Percentiles rank a stretch among this genome's conserved stretches.
phyloP scores from a whole-genome alignment of 1,284 basidiomycete species.

The Naganishia liquefaciens region DNA sequence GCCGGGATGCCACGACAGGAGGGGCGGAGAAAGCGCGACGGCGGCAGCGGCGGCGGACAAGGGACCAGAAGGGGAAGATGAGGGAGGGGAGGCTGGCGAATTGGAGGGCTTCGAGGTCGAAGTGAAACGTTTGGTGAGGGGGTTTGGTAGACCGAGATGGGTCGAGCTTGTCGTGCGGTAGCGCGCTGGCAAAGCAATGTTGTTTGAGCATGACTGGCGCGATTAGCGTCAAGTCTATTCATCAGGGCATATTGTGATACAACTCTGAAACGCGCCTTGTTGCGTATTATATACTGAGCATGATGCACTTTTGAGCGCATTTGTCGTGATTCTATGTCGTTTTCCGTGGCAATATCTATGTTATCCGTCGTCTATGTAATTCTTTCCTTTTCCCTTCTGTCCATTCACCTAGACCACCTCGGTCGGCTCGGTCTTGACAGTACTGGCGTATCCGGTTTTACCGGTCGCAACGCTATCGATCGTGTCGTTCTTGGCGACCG shows the following conservation, averaged over 20 bases:
- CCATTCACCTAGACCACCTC: constrained; percentile 11
- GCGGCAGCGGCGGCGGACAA: too few species aligned
- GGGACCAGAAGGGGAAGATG: too few species aligned
- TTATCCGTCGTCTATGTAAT: background rate
- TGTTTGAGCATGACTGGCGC: too few species aligned
- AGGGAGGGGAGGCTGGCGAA: background rate
- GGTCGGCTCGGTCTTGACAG: constrained; percentile 14
- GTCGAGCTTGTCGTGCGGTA: constrained; percentile 15
- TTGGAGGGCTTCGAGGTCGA: constrained; percentile 2
- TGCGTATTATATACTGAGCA: background rate
- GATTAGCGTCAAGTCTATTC: too few species aligned
- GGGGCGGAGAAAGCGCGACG: too few species aligned
- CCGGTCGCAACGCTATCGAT: constrained; percentile 5
- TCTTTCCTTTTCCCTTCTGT: background rate
- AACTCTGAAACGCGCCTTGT: too few species aligned
- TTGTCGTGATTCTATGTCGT: too few species aligned
- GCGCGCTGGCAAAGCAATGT: background rate
- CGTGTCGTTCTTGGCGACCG: constrained; percentile 6
- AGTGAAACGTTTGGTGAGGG: constrained; percentile 11
- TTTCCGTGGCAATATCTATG: background rate
- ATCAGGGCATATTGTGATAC: too few species aligned
- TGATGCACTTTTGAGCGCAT: background rate
- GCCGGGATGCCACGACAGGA: too few species aligned
- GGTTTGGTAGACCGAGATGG: constrained; percentile 13
- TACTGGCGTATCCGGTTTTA: background rate